Conservation (phyloP, 1,284 basidiomycete genomes). For the Apiotrichum brassicae region DNA sequence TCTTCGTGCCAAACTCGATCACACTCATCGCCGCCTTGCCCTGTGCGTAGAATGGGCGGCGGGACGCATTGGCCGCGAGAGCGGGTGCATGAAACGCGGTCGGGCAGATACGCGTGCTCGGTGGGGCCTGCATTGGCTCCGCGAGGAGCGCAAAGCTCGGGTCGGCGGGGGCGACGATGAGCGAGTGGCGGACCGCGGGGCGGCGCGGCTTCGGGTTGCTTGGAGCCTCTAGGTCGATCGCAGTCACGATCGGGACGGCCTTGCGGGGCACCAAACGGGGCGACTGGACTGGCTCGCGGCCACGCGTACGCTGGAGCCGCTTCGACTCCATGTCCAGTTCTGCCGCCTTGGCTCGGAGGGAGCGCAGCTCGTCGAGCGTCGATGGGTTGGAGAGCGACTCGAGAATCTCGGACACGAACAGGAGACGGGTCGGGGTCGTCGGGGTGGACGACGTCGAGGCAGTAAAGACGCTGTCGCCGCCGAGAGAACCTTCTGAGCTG, state of each 20-base stretch:
- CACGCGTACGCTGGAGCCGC: slow-evolving; percentile 12
- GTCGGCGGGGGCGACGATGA: background rate
- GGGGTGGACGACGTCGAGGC: slow-evolving; percentile 2
- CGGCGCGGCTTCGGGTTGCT: background rate
- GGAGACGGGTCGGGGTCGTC: slow-evolving; percentile 14
- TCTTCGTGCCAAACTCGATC: slow-evolving; percentile 18
- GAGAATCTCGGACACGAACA: slow-evolving; percentile 21
- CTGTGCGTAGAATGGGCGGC: slow-evolving; percentile 20
- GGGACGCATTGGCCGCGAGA: background rate
- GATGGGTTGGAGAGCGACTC: slow-evolving; percentile 22
- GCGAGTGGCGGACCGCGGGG: slow-evolving; percentile 8
- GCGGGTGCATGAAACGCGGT: background rate
- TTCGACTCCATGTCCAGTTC: slow-evolving; percentile 24
- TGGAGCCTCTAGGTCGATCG: slow-evolving; percentile 4
- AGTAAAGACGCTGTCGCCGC: slow-evolving; percentile 9
- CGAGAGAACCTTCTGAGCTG: slow-evolving; percentile 4
- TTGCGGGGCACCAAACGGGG: slow-evolving; percentile 25
- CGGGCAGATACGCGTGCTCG: background rate
- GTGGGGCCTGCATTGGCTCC: background rate
- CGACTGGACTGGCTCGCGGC: slow-evolving; percentile 7
- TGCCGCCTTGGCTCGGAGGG: slow-evolving; percentile 19
- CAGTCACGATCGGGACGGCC: slow-evolving; percentile 23
- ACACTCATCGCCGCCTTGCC: slow-evolving; percentile 20
- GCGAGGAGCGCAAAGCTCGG: background rate
- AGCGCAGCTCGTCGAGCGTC: slow-evolving; percentile 24